Evolutionary conservation across 2,329 filamentous ascomycete genomes (phyloP).

Genomic region (Penicillium sp.): DNA sequence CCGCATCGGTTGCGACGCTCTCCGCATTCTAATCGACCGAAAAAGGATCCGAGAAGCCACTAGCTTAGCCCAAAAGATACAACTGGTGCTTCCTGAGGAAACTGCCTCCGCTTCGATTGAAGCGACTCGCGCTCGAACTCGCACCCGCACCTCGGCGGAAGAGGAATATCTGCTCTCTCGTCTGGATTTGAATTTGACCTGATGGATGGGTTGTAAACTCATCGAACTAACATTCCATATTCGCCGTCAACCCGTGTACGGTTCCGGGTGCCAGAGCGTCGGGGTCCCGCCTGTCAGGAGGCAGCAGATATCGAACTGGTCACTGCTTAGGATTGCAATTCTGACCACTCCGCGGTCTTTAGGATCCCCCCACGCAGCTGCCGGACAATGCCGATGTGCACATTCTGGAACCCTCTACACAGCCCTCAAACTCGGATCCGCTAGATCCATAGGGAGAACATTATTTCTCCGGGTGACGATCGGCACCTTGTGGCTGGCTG

Average conservation of each 20-base stretch:
- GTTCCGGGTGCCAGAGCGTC: not conserved
- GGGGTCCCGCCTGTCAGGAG: not conserved
- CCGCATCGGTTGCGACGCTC: slow-evolving; percentile 40
- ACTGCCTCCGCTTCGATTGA: slow-evolving; percentile 14
- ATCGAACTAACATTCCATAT: not conserved
- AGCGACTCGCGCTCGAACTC: slow-evolving; percentile 16
- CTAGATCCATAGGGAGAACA: not conserved
- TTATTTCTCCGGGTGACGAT: not conserved
- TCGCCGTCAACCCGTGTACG: not conserved
- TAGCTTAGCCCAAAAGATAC: slow-evolving; percentile 35
- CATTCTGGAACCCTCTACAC: not conserved
- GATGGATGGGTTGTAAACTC: slow-evolving; percentile 2
- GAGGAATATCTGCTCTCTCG: slow-evolving; percentile 31
- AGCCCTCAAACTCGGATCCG: not conserved
- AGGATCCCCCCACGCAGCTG: not conserved
- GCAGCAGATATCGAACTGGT: not conserved
- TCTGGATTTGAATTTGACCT: slow-evolving; percentile 21
- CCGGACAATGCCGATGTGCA: not conserved
- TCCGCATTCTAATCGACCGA: slow-evolving; percentile 42
- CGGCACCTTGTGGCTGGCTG: not conserved
- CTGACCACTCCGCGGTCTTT: not conserved
- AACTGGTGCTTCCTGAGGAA: slow-evolving; percentile 34
- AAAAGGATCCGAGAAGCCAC: slow-evolving; percentile 34
- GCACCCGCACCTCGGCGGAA: slow-evolving; percentile 21
- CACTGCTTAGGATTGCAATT: not conserved